Evolutionary conservation across 1,284 basidiomycete genomes (phyloP), one percentile per base, ranked within the genome.

Genomic region (Omphalotus olearius): DNA sequence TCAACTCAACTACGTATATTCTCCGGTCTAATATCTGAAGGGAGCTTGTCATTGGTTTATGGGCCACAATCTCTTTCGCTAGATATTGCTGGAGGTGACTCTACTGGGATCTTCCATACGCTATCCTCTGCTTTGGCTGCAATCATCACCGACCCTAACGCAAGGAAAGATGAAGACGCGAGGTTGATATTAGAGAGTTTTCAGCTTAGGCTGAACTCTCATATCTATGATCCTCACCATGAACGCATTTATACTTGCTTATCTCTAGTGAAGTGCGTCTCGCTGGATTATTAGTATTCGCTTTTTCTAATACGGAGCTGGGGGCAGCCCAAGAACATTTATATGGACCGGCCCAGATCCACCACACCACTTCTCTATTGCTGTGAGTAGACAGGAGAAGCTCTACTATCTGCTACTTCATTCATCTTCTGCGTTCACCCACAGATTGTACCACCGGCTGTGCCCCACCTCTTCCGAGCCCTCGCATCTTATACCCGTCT

Each of bases 291-390:
- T 37, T 23, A 23, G 23, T 37, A 5, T 20, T 33, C 30, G 30
- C 30, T 33, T 33, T n/a, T 9, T 33, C 30, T 33, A 7, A 33
- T 33, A 33, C 13, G 30, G 7, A 33, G 4, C 39, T 50, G 20
- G 37, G 28, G 30, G 18, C 45, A 83, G 81, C 53, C 77, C 80
- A 35, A 66, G 62, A 48, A 62, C 56, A 16, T 81, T 83, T 57
- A 64, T 65, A 17, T 83, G 82, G 82, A 74, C 68, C 28, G 78
- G 80, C 4, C 79, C 78, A 4, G 79, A 81, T 56, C 79, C 81
- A 26, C 73, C 72, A 16, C 79, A 82, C 56, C 77, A 82, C 58
- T 80, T 81, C 60, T 80, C 80, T 1, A 79, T 69, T 14, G 78
- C 80, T 16, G 81, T 81, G 59, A 59, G 76, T 68, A 25, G 30